Evolutionary conservation across 1,284 basidiomycete species (phyloP), one percentile per base, ranked within the genome.

Genomic region (Moniliophthora roreri): DNA sequence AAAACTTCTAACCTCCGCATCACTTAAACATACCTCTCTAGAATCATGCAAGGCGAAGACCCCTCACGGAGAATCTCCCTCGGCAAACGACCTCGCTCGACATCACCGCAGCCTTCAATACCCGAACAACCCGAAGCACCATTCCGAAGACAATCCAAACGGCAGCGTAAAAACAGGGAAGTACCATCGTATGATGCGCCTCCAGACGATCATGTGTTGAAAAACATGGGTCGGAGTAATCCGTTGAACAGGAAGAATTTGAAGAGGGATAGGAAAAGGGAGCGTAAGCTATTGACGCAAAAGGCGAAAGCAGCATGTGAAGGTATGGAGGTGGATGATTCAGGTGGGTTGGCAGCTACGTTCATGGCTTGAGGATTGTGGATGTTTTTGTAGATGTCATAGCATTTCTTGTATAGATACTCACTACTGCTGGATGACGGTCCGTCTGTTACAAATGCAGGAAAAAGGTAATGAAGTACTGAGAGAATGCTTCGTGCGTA

Each of bases 191-290:
- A 81, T 60, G 70, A 83, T 53, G 72, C 76, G n/a, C 69, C 63
- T 6, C 73, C 71, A 1, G 77, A 77, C 44, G 63, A 58, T 20
- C 69, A 76, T 61, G 74, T 72, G 54, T 64, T 71, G 48, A 60
- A 60, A 54, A 68, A 58, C 59, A 80, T 79, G 75, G 78, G 75
- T 13, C 62, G 61, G 47, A 72, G 75, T 48, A 86, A 87, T 60
- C 84, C 85, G 11, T 62, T 87, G 54, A 80, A 74, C 50, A 69
- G 85, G 50, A 75, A 71, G 59, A 69, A 73, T 54, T 61, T 87
- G 58, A 89, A 87, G 69, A 75, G 70, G 61, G 83, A 83, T 38
- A 78, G 79, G 53, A 89, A 86, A 44, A 56, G 48, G n/a, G 51
- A 56, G 42, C 38, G 55, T 15, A 88, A 86, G 69, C 74, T 70